phyloP scores from a whole-genome alignment of 495 filamentous ascomycete species.

The Penicillium manginii region DNA sequence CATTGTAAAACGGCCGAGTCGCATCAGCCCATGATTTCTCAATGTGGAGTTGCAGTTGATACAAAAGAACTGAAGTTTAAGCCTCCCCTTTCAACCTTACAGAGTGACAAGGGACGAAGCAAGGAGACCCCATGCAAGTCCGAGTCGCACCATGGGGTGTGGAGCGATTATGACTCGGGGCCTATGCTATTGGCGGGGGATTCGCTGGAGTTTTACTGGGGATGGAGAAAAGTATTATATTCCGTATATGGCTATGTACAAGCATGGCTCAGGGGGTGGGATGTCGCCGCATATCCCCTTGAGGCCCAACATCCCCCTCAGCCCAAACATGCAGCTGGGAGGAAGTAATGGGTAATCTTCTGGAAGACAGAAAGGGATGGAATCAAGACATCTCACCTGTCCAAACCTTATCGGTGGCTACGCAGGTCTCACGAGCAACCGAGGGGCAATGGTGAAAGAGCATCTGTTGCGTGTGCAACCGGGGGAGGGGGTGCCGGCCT shows the following conservation, averaged over 20 bases:
- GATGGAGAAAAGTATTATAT: constrained; percentile 9
- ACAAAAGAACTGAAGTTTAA: constrained; percentile 19
- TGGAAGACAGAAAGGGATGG: constrained; percentile 11
- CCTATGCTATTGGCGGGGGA: constrained; percentile 12
- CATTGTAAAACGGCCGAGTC: constrained; percentile 31
- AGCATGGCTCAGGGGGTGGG: neutral
- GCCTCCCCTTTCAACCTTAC: constrained; percentile 17
- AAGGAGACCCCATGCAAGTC: constrained; percentile 27
- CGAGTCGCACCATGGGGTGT: constrained; percentile 17
- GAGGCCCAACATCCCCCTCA: too few species aligned
- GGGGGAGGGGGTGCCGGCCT: neutral
- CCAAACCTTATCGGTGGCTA: constrained; percentile 30
- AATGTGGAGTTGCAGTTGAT: constrained; percentile 8
- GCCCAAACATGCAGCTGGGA: neutral
- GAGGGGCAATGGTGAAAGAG: constrained; percentile 7
- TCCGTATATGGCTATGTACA: neutral
- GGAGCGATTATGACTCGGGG: constrained; percentile 6
- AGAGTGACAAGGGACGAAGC: constrained; percentile 24
- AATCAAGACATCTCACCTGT: constrained; percentile 24
- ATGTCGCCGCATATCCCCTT: constrained; percentile 6
- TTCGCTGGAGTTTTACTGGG: constrained; percentile 4
- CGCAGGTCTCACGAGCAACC: constrained; percentile 23
- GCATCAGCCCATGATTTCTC: constrained; percentile 16
- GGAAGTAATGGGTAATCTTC: constrained; percentile 6
- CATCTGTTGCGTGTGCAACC: constrained; percentile 18